phyloP scores from a whole-genome alignment of 306 rosid species.

The Prunus mume region DNA sequence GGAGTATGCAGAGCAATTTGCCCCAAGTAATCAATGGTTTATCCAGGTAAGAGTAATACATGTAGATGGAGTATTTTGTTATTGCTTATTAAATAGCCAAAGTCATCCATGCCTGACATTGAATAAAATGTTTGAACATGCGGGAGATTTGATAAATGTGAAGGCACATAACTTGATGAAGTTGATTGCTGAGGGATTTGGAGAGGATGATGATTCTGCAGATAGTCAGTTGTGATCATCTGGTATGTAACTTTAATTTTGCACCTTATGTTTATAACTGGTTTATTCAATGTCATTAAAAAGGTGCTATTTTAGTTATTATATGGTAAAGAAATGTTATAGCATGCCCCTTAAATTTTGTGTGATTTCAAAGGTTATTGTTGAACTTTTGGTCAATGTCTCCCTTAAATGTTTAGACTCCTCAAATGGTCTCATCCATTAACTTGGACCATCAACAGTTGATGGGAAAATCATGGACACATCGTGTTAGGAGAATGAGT shows the following conservation, averaged over 20 bases:
- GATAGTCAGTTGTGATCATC: constrained; percentile 89
- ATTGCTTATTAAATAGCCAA: not conserved
- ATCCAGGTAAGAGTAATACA: constrained; percentile 74
- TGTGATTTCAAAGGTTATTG: not conserved
- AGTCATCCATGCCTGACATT: constrained; percentile 12
- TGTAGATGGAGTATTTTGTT: constrained; percentile 11
- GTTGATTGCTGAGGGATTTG: constrained; percentile 97
- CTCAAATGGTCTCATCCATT: not conserved
- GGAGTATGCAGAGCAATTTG: constrained; percentile 94
- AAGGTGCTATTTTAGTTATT: not conserved
- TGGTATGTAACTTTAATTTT: constrained; percentile 59
- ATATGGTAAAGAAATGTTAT: not conserved
- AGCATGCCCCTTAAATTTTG: not conserved
- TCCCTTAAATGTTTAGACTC: not conserved
- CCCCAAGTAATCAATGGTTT: constrained; percentile 97
- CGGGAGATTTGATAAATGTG: constrained; percentile 93
- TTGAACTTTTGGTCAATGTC: not conserved
- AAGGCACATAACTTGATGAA: constrained; percentile 97
- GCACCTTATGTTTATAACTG: constrained; percentile 1
- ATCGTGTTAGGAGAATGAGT: not conserved
- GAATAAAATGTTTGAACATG: constrained; percentile 99
- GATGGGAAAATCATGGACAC: constrained; percentile 22
- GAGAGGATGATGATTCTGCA: constrained; percentile 81
- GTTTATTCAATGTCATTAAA: not conserved
- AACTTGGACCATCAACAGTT: not conserved